Conservation (phyloP, 2,329 filamentous ascomycete genomes). For the Plectosphaerella plurivora region DNA sequence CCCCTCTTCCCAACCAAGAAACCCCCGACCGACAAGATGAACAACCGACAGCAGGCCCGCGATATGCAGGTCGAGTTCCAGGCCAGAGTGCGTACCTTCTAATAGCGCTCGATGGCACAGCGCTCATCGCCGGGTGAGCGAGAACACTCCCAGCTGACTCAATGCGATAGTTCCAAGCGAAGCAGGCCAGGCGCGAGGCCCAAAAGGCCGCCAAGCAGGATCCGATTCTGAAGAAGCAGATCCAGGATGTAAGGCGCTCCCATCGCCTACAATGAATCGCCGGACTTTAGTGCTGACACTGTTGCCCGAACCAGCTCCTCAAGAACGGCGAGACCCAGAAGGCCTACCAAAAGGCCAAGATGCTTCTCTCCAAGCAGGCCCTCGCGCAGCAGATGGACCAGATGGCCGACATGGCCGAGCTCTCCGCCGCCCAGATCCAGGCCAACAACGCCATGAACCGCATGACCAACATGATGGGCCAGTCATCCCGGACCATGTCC, state of each 20-base stretch:
- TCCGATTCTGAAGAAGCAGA: constrained; percentile 57
- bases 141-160: background rate
- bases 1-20: background rate
- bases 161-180: constrained; percentile 48
- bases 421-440: constrained; percentile 54
- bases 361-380: constrained; percentile 57
- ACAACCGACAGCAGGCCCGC: constrained; percentile 53
- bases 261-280: background rate
- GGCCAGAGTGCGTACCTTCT: constrained; percentile 40
- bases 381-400: constrained; percentile 61
- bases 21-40: constrained; percentile 35
- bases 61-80: constrained; percentile 62
- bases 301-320: constrained; percentile 33
- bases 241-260: constrained; percentile 40
- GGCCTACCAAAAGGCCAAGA: constrained; percentile 59
- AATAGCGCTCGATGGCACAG: too few species aligned
- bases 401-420: constrained; percentile 60
- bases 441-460: constrained; percentile 62
- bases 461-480: constrained; percentile 61
- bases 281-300: background rate
- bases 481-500: constrained; percentile 54
- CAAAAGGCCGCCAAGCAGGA: constrained; percentile 58
- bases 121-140: background rate
- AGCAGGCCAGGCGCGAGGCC: constrained; percentile 57
- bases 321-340: constrained; percentile 61